These are phyloP conservation scores for Candida sp. DNA, from an alignment of 1,139 yeast species.

Conservation along the genomic window DNA sequence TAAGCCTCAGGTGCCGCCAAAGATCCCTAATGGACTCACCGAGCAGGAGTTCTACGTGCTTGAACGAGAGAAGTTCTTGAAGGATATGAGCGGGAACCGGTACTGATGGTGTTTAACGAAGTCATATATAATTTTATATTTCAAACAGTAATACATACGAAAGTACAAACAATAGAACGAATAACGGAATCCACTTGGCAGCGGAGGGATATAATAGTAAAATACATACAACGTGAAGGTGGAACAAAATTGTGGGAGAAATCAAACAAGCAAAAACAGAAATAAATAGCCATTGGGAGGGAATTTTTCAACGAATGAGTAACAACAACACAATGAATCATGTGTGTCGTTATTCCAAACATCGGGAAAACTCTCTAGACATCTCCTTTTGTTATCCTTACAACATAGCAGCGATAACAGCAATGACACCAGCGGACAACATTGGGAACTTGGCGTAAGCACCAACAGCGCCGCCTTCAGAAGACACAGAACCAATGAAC, in stretches of 20 bases:
- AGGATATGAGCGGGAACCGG: constrained; percentile 47
- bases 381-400: constrained; percentile 19
- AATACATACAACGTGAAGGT: neutral
- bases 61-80: constrained; percentile 45
- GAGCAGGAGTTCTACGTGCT: constrained; percentile 51
- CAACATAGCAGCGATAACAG: constrained; percentile 49
- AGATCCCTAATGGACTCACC: constrained; percentile 54
- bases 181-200: neutral
- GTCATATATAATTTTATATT: too few species aligned
- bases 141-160: neutral
- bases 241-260: neutral
- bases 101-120: too few species aligned
- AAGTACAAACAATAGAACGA: neutral
- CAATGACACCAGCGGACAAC: constrained; percentile 51
- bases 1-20: constrained; percentile 56
- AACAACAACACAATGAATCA: neutral
- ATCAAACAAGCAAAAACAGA: constrained; percentile 8
- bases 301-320: constrained; percentile 15
- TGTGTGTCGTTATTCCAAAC: neutral
- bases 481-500: constrained; percentile 4
- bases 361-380: neutral
- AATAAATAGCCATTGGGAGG: constrained; percentile 42
- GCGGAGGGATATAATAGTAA: neutral
- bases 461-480: constrained; percentile 32
- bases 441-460: constrained; percentile 21